Conservation (phyloP, 164 flowering plant genomes). For the Dillenia suffruticosa region DNA sequence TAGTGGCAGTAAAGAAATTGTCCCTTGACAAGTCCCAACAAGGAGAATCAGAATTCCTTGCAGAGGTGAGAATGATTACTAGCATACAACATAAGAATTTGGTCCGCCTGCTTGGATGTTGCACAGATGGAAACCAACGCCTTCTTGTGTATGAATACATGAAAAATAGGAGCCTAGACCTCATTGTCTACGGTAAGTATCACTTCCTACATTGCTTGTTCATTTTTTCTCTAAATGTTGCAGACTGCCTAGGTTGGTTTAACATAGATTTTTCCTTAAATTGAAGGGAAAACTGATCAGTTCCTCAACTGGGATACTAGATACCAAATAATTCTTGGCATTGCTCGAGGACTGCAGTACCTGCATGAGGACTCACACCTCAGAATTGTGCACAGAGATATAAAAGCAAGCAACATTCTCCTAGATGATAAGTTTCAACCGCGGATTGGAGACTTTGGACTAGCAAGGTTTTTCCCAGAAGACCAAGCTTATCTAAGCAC, state of each 20-base stretch:
- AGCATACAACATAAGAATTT: slow-evolving; percentile 80
- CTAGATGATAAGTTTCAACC: slow-evolving; percentile 61
- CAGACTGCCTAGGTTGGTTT: too few species aligned
- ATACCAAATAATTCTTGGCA: slow-evolving; percentile 50
- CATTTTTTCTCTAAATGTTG: not conserved
- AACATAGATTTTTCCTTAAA: not conserved
- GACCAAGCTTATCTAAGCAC: slow-evolving; percentile 69
- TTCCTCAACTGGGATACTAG: slow-evolving; percentile 46
- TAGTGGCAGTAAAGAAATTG: slow-evolving; percentile 57
- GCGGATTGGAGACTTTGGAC: slow-evolving; percentile 63
- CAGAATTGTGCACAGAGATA: slow-evolving; percentile 65
- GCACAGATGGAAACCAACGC: slow-evolving; percentile 63
- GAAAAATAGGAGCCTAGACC: slow-evolving; percentile 69
- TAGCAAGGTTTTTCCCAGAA: slow-evolving; percentile 71
- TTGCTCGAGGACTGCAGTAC: slow-evolving; percentile 64
- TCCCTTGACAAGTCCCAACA: slow-evolving; percentile 58
- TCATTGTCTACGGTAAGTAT: slow-evolving; percentile 45
- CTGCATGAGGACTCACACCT: slow-evolving; percentile 64
- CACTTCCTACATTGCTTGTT: not conserved
- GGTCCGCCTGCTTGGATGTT: slow-evolving; percentile 72
- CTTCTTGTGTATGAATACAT: slow-evolving; percentile 68
- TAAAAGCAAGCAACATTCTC: slow-evolving; percentile 74
- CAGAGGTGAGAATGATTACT: slow-evolving; percentile 67
- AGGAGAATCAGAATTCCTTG: slow-evolving; percentile 68
- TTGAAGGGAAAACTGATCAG: slow-evolving; percentile 33